Percentiles rank a stretch among this genome's conserved stretches.
These are phyloP conservation scores for Fraxinus baroniana DNA, from an alignment of 305 asterid species.

Conservation along the genomic window DNA sequence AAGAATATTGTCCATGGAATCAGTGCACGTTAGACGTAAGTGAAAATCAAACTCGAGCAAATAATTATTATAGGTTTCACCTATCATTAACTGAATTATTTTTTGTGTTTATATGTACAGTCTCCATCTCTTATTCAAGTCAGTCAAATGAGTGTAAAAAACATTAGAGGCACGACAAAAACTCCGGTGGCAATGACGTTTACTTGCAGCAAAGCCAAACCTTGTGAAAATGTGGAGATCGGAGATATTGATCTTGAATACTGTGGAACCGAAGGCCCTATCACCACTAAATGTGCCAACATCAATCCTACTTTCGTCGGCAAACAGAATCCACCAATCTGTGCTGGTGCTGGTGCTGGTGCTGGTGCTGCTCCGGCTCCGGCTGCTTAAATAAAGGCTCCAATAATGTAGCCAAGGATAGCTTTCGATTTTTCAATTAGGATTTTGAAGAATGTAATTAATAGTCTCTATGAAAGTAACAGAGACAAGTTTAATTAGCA, in stretches of 20 bases:
- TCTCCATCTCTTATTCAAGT: constrained; percentile 46
- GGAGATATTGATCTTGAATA: constrained; percentile 40
- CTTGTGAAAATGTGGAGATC: constrained; percentile 40
- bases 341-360: background rate
- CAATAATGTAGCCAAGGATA: background rate
- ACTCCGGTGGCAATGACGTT: constrained; percentile 26
- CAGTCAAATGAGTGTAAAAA: constrained; percentile 29
- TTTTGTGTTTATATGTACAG: background rate
- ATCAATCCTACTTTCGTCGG: constrained; percentile 33
- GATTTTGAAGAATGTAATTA: background rate
- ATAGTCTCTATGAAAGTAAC: background rate
- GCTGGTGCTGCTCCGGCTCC: background rate
- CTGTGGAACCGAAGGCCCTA: constrained; percentile 25
- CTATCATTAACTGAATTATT: background rate
- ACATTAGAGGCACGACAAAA: constrained; percentile 40
- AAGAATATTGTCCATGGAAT: constrained; percentile 52
- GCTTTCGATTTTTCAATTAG: background rate
- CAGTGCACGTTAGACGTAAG: constrained; percentile 23
- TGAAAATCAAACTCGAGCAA: background rate
- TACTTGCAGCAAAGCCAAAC: constrained; percentile 41
- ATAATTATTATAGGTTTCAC: background rate
- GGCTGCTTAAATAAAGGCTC: background rate
- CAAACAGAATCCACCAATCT: constrained; percentile 37
- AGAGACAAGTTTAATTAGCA: background rate
- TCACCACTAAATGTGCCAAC: constrained; percentile 33